A percentile compares a stretch with the other conserved stretches of the same genome.
phyloP scores from a whole-genome alignment of 495 filamentous ascomycete species.

The Wilcoxina mikolae region DNA sequence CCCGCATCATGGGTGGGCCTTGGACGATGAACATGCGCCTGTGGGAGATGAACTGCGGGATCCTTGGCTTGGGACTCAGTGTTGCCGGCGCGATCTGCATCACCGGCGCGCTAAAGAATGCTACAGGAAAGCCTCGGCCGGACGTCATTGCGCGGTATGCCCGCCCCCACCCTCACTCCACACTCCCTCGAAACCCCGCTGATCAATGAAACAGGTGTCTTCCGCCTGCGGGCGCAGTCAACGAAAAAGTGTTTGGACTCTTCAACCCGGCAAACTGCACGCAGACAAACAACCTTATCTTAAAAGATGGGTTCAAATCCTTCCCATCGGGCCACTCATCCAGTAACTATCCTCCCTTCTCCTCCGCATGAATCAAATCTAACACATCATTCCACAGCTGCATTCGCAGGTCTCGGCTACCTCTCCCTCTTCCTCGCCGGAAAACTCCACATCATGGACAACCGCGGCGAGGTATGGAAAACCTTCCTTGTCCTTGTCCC shows the following conservation, averaged over 20 bases:
- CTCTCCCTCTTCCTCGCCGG: conserved; percentile 54
- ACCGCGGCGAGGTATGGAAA: conserved; percentile 34
- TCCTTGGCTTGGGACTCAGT: conserved; percentile 56
- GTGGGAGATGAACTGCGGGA: conserved; percentile 74
- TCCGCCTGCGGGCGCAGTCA: conserved; percentile 29
- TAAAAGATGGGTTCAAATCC: conserved; percentile 76
- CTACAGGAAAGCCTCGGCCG: conserved; percentile 71
- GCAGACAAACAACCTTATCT: conserved; percentile 43
- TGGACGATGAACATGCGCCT: conserved; percentile 57
- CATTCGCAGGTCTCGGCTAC: conserved; percentile 71
- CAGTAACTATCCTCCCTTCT: conserved; percentile 27
- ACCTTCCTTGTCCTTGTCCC: conserved; percentile 48
- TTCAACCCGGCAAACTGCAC: conserved; percentile 56
- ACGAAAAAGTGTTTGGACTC: conserved; percentile 37
- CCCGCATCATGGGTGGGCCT: conserved; percentile 30
- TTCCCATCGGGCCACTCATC: conserved; percentile 58
- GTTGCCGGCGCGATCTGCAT: conserved; percentile 56
- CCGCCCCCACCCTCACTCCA: too few species aligned
- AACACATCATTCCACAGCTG: conserved; percentile 33
- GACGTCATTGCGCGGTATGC: conserved; percentile 52
- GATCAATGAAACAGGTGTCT: neutral
- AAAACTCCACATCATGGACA: conserved; percentile 40
- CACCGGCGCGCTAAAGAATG: conserved; percentile 70
- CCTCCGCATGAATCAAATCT: neutral
- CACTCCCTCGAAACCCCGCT: too few species aligned